These are phyloP conservation scores for Centrapalus pauciflorus DNA, from an alignment of 129 eudicot species.

Conservation along the genomic window DNA sequence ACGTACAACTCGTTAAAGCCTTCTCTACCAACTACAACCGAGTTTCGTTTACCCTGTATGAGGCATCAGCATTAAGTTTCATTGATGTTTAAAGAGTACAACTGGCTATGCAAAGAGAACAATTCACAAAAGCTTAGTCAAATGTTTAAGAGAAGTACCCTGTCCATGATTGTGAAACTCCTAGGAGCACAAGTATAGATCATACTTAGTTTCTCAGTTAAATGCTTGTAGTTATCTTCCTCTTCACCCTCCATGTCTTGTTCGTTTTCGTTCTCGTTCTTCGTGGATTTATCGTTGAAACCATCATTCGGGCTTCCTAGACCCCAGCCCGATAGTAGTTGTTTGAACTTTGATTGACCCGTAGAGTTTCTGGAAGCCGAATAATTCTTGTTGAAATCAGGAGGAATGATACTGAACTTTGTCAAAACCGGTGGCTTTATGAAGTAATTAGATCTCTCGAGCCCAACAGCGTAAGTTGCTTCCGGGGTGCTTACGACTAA, in stretches of 20 bases:
- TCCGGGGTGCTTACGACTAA: slow-evolving; percentile 90
- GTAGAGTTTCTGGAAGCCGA: slow-evolving; percentile 24
- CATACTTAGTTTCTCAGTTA: slow-evolving; percentile 60
- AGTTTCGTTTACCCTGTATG: slow-evolving; percentile 77
- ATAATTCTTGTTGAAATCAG: slow-evolving; percentile 34
- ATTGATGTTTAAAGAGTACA: not conserved
- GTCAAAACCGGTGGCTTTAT: slow-evolving; percentile 52
- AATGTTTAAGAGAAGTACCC: slow-evolving; percentile 38
- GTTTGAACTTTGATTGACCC: slow-evolving; percentile 29
- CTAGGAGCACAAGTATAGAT: slow-evolving; percentile 76
- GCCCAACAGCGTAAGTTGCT: slow-evolving; percentile 70
- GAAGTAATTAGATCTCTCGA: slow-evolving; percentile 62
- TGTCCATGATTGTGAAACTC: slow-evolving; percentile 66
- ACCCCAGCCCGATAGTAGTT: slow-evolving; percentile 39
- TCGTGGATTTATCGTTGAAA: not conserved
- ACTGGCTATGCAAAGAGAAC: not conserved
- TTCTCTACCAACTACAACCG: slow-evolving; percentile 49
- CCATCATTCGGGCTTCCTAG: slow-evolving; percentile 1
- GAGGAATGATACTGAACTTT: slow-evolving; percentile 60
- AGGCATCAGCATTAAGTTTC: not conserved
- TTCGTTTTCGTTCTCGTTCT: slow-evolving; percentile 21
- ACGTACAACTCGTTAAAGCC: slow-evolving; percentile 78
- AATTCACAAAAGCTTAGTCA: not conserved
- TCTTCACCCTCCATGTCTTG: slow-evolving; percentile 71
- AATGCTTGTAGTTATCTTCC: slow-evolving; percentile 62